Conservation (phyloP, 2,329 filamentous ascomycete genomes). For the Apiospora rasikravindrae region DNA sequence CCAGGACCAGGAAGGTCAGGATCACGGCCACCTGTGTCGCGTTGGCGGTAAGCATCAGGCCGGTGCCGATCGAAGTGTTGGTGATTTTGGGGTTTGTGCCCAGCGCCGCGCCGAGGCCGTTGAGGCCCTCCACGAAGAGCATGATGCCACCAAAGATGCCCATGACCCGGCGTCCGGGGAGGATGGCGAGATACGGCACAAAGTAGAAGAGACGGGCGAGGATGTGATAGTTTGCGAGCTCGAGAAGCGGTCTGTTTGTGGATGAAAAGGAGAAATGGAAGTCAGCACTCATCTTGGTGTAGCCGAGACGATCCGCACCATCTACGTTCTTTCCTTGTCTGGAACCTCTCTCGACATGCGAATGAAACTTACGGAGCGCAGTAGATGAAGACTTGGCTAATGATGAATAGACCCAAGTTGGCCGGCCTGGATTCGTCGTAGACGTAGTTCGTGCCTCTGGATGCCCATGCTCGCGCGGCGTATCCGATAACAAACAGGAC, state of each 20-base stretch:
- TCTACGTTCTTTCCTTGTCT: too few relatives aligned
- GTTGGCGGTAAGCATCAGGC: slow-evolving; percentile 41
- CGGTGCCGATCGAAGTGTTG: slow-evolving; percentile 28
- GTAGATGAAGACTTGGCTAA: slow-evolving; percentile 46
- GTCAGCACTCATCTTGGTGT: background rate
- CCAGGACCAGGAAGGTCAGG: slow-evolving; percentile 48
- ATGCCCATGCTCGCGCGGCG: slow-evolving; percentile 55
- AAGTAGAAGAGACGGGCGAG: slow-evolving; percentile 67
- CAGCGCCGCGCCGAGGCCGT: slow-evolving; percentile 48
- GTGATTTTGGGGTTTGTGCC: slow-evolving; percentile 41
- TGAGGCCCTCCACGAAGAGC: slow-evolving; percentile 51
- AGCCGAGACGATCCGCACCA: background rate
- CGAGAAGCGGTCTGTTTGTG: slow-evolving; percentile 58
- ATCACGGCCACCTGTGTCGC: slow-evolving; percentile 55
- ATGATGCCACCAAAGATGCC: slow-evolving; percentile 53
- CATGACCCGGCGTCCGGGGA: slow-evolving; percentile 52
- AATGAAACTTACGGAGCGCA: slow-evolving; percentile 42
- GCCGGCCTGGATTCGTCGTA: background rate
- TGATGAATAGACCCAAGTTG: slow-evolving; percentile 48
- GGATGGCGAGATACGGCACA: slow-evolving; percentile 62
- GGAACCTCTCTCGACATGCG: background rate
- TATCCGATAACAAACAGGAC: slow-evolving; percentile 60
- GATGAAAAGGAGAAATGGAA: background rate
- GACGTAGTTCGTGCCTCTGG: slow-evolving; percentile 47
- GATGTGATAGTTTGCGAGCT: slow-evolving; percentile 68